Evolutionary conservation across 352 stramenopile species (phyloP).

Genomic region (Phytophthora idaei): DNA sequence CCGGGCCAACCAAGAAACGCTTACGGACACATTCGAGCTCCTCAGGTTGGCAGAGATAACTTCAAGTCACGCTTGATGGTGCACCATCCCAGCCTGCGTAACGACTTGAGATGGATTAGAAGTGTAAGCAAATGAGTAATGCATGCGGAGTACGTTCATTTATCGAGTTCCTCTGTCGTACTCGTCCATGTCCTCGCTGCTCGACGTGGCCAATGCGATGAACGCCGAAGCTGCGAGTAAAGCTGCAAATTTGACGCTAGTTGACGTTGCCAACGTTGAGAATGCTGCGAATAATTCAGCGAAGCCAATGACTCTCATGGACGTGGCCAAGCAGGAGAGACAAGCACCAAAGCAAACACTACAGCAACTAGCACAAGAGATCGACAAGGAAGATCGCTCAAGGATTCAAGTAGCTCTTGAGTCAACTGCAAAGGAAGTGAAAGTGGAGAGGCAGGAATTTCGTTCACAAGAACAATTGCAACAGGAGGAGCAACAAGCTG

Average conservation of each 20-base stretch:
- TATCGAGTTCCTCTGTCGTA: slow-evolving; percentile 1
- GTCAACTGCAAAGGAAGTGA: slow-evolving; percentile 46
- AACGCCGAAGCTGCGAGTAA: slow-evolving; percentile 18
- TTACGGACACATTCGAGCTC: slow-evolving; percentile 24
- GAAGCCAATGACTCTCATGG: slow-evolving; percentile 45
- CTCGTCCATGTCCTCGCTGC: slow-evolving; percentile 36
- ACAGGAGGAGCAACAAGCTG: slow-evolving; percentile 39
- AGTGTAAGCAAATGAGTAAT: slow-evolving; percentile 26
- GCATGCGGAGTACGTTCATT: slow-evolving; percentile 20
- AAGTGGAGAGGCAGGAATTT: slow-evolving; percentile 34
- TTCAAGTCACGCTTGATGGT: slow-evolving; percentile 8
- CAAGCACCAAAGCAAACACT: slow-evolving; percentile 33
- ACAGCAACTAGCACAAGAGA: slow-evolving; percentile 50
- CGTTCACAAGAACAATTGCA: slow-evolving; percentile 26
- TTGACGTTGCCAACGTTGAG: slow-evolving; percentile 39
- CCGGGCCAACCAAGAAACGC: slow-evolving; percentile 49
- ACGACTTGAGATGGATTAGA: slow-evolving; percentile 28
- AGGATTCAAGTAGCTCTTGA: slow-evolving; percentile 42
- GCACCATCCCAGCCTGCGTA: slow-evolving; percentile 33
- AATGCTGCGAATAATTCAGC: slow-evolving; percentile 9
- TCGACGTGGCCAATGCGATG: slow-evolving; percentile 65
- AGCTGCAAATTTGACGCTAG: slow-evolving; percentile 30
- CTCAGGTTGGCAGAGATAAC: slow-evolving; percentile 43
- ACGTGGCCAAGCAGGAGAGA: slow-evolving; percentile 47
- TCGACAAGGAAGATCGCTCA: slow-evolving; percentile 49